A percentile compares a stretch with the other conserved stretches of the same genome.
Evolutionary conservation across 495 filamentous ascomycete species (phyloP).

Genomic region (Cenococcum geophilum): DNA sequence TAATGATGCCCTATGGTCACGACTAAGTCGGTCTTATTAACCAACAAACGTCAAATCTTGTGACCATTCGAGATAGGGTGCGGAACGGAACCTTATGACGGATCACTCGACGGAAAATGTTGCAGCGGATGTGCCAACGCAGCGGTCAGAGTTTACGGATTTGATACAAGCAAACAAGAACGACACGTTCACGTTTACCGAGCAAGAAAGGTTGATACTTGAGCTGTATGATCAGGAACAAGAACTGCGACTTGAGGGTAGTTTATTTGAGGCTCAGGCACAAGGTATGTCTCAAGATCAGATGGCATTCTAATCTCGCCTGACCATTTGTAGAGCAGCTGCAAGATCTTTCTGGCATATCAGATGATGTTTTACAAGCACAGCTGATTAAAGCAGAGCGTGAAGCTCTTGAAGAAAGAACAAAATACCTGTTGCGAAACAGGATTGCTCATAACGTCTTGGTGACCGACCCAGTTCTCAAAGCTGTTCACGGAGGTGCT

Average conservation of each 20-base stretch:
- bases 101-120: not conserved
- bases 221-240: conserved; percentile 63
- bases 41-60: no score
- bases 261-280: conserved; percentile 53
- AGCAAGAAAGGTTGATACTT: conserved; percentile 56
- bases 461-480: conserved; percentile 65
- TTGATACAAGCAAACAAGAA: conserved; percentile 25
- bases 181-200: conserved; percentile 52
- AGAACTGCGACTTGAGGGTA: conserved; percentile 63
- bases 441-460: conserved; percentile 61
- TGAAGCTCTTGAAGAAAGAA: conserved; percentile 62
- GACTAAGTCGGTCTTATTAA: no score
- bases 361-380: conserved; percentile 38
- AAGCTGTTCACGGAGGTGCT: conserved; percentile 65
- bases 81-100: not conserved
- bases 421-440: conserved; percentile 59
- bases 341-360: conserved; percentile 22
- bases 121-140: not conserved
- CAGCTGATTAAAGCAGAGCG: conserved; percentile 53
- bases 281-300: conserved; percentile 9
- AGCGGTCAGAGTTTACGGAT: conserved; percentile 5
- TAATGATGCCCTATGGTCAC: no score
- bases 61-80: no score
- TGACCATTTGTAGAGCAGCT: conserved; percentile 15
- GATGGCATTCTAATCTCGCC: conserved; percentile 2